phyloP scores from a whole-genome alignment of 495 filamentous ascomycete species.

The Penicillium mononematosum region DNA sequence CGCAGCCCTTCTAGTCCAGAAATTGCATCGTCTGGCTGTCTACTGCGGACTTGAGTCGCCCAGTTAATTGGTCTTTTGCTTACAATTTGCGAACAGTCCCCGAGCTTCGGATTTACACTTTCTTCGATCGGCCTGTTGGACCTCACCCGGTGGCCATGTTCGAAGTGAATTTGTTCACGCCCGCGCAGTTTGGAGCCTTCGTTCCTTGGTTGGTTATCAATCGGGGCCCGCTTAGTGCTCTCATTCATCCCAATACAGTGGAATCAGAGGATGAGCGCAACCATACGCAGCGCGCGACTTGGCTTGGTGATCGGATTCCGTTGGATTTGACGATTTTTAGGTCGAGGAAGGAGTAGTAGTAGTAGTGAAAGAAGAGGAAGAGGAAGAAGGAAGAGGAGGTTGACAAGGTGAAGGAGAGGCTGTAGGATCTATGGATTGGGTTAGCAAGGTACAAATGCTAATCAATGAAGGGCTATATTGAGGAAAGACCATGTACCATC shows the following conservation, averaged over 20 bases:
- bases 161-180: slow-evolving; percentile 84
- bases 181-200: slow-evolving; percentile 85
- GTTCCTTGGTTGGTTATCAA: slow-evolving; percentile 81
- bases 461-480: too few species aligned
- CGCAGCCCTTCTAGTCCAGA: neutral
- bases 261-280: slow-evolving; percentile 56
- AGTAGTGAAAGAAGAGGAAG: slow-evolving; percentile 18
- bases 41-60: neutral
- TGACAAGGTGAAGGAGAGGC: slow-evolving; percentile 9
- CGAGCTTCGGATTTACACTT: slow-evolving; percentile 76
- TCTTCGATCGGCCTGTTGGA: slow-evolving; percentile 76
- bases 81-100: slow-evolving; percentile 56
- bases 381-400: slow-evolving; percentile 12
- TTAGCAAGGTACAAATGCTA: too few species aligned
- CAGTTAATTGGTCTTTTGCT: neutral
- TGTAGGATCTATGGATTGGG: neutral
- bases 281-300: slow-evolving; percentile 78
- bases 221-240: slow-evolving; percentile 73
- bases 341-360: slow-evolving; percentile 30
- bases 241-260: slow-evolving; percentile 80
- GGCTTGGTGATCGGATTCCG: slow-evolving; percentile 74
- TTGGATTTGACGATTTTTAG: slow-evolving; percentile 66
- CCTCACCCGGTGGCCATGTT: slow-evolving; percentile 87
- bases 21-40: neutral
- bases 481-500: too few species aligned